Evolutionary conservation across 306 rosid genomes (phyloP).

Genomic region (Castanea sativa): DNA sequence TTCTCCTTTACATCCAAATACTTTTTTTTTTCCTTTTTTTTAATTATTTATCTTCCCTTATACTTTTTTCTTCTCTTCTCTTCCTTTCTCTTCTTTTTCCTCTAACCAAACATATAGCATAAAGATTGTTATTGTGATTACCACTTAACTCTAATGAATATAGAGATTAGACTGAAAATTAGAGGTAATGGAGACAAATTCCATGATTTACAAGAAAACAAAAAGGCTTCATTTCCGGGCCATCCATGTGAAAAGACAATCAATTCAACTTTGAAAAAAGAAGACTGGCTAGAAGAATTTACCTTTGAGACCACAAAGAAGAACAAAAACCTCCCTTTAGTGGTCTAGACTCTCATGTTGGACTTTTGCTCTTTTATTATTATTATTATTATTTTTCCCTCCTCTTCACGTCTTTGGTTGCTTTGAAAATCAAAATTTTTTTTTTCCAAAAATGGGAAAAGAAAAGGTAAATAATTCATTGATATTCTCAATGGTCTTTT

Average conservation of each 20-base stretch:
- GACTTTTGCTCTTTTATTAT: no score
- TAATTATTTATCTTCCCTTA: no score
- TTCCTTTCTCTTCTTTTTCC: no score
- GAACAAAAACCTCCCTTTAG: no score
- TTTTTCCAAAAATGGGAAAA: not conserved
- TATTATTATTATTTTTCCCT: no score
- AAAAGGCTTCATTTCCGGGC: not conserved
- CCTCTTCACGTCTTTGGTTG: not conserved
- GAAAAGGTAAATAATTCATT: not conserved
- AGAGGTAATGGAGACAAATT: not conserved
- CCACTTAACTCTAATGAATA: not conserved
- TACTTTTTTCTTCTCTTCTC: no score
- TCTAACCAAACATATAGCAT: no score
- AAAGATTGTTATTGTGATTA: not conserved
- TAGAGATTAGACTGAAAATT: not conserved
- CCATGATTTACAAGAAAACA: slow-evolving; percentile 1
- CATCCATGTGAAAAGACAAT: not conserved
- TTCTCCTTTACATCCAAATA: no score
- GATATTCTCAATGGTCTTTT: not conserved
- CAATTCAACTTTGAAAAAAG: not conserved
- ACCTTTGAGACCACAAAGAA: not conserved
- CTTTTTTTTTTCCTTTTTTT: no score
- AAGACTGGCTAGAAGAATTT: not conserved
- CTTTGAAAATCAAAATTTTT: not conserved
- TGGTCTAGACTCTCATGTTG: no score